Percentiles rank a stretch among this genome's conserved stretches.
These are phyloP conservation scores for Penicillium ucsense DNA, from an alignment of 495 filamentous ascomycete genomes.

Conservation along the genomic window DNA sequence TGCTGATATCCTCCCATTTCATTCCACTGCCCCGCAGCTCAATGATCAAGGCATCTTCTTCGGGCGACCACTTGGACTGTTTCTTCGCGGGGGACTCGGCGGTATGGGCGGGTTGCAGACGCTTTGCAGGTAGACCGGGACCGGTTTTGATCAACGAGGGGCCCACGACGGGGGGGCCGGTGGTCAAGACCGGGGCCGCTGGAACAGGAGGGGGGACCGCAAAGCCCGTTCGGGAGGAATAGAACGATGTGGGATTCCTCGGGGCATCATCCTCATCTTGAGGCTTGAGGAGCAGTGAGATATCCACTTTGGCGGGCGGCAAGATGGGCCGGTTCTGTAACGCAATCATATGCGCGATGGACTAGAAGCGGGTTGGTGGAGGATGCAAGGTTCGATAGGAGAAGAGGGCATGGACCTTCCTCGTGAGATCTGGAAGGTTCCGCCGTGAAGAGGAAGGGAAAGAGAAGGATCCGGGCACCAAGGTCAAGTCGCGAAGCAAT, in stretches of 20 bases:
- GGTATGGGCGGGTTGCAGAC: constrained; percentile 37
- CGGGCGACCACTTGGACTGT: constrained; percentile 89
- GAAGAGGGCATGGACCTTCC: not conserved
- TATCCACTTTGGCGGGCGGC: constrained; percentile 74
- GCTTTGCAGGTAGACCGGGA: constrained; percentile 36
- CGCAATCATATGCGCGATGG: constrained; percentile 44
- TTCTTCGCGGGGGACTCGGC: constrained; percentile 78
- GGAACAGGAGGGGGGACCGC: constrained; percentile 33
- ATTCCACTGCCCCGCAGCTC: constrained; percentile 78
- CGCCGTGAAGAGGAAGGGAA: not conserved
- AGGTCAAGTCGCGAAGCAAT: too few relatives aligned
- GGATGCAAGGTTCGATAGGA: not conserved
- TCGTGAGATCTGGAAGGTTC: not conserved
- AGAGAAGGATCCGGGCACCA: not conserved
- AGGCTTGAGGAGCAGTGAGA: constrained; percentile 70
- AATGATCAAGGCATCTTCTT: constrained; percentile 86
- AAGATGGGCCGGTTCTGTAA: constrained; percentile 38
- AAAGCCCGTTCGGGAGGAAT: constrained; percentile 39
- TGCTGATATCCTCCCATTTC: constrained; percentile 98
- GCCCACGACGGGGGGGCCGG: constrained; percentile 20
- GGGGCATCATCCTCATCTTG: constrained; percentile 73
- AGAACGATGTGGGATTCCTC: constrained; percentile 39
- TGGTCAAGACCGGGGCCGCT: constrained; percentile 20
- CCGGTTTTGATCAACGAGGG: constrained; percentile 25
- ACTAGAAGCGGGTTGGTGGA: constrained; percentile 1